Evolutionary conservation across 768 basidiomycete genomes (phyloP).

Genomic region (Zangia roseola): DNA sequence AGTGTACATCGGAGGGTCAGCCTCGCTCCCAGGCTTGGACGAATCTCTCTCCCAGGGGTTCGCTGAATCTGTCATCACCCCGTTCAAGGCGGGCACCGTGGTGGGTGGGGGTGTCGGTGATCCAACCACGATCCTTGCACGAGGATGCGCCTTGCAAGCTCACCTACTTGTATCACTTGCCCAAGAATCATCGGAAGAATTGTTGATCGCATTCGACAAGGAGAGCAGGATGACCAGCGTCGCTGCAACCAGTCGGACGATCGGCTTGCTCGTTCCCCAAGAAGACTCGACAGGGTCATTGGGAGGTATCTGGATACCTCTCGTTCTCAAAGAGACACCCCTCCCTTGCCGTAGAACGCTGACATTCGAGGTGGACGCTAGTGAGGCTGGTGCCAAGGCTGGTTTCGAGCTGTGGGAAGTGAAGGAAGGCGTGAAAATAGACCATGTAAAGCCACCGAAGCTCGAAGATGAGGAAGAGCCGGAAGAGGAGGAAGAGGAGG

Average conservation of each 20-base stretch:
- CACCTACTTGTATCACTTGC: slow-evolving; percentile 53
- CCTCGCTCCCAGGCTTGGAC: slow-evolving; percentile 73
- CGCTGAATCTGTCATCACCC: slow-evolving; percentile 58
- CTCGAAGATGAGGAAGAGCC: slow-evolving; percentile 46
- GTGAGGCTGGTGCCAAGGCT: slow-evolving; percentile 37
- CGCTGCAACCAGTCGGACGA: slow-evolving; percentile 57
- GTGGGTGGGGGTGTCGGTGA: slow-evolving; percentile 73
- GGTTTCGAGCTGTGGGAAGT: slow-evolving; percentile 80
- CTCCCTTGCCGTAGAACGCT: slow-evolving; percentile 65
- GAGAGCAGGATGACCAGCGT: slow-evolving; percentile 42
- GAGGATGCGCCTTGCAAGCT: slow-evolving; percentile 78
- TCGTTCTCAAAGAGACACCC: slow-evolving; percentile 69
- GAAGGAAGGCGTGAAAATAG: slow-evolving; percentile 62
- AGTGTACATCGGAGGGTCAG: slow-evolving; percentile 76
- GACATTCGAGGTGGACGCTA: slow-evolving; percentile 55
- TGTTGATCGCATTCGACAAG: slow-evolving; percentile 49
- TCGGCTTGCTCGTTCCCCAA: slow-evolving; percentile 65
- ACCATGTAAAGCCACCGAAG: slow-evolving; percentile 51
- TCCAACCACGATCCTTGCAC: slow-evolving; percentile 72
- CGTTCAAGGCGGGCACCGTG: slow-evolving; percentile 65
- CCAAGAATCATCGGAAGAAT: slow-evolving; percentile 48
- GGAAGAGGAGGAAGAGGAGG: slow-evolving; percentile 52
- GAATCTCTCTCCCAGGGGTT: slow-evolving; percentile 55
- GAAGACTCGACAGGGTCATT: slow-evolving; percentile 39
- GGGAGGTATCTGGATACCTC: slow-evolving; percentile 64